Percentiles rank a stretch among this genome's conserved stretches.
phyloP scores from a whole-genome alignment of 306 rosid genomes.

The Mimosa bimucronata region DNA sequence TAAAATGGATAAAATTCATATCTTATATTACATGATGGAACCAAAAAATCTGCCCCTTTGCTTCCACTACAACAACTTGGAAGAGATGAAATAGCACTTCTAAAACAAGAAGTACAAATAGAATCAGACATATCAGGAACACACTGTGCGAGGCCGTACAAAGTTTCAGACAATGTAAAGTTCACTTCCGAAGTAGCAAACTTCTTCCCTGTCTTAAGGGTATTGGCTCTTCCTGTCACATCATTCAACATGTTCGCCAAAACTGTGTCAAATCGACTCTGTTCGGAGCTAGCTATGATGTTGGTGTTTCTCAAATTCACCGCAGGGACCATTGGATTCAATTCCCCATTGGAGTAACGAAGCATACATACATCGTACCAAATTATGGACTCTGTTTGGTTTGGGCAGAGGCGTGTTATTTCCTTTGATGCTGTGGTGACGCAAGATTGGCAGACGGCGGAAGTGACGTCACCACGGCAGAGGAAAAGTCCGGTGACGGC shows the following conservation, averaged over 20 bases:
- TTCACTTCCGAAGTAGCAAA: slow-evolving; percentile 40
- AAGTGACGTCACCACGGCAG: slow-evolving; percentile 42
- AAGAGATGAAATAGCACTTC: background rate
- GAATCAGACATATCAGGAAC: background rate
- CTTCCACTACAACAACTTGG: background rate
- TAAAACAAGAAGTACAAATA: background rate
- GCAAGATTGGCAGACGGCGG: slow-evolving; percentile 34
- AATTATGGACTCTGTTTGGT: slow-evolving; percentile 30
- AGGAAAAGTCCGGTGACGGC: slow-evolving; percentile 35
- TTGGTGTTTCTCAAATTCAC: fast-evolving
- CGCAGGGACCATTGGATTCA: slow-evolving; percentile 31
- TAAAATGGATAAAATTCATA: slow-evolving; percentile 44
- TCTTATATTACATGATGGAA: background rate
- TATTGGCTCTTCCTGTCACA: background rate
- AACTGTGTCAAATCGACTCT: background rate
- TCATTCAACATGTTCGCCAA: slow-evolving; percentile 29
- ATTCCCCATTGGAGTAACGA: slow-evolving; percentile 45
- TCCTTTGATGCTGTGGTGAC: slow-evolving; percentile 26
- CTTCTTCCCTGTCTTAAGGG: slow-evolving; percentile 12
- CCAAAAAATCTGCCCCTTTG: background rate
- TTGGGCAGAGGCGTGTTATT: slow-evolving; percentile 18
- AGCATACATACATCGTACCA: slow-evolving; percentile 46
- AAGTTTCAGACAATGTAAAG: slow-evolving; percentile 27
- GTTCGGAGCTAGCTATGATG: slow-evolving; percentile 23
- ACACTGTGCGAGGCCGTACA: slow-evolving; percentile 13